Conservation (phyloP, 441 rosid genomes). For the Arabidopsis lyrata region DNA sequence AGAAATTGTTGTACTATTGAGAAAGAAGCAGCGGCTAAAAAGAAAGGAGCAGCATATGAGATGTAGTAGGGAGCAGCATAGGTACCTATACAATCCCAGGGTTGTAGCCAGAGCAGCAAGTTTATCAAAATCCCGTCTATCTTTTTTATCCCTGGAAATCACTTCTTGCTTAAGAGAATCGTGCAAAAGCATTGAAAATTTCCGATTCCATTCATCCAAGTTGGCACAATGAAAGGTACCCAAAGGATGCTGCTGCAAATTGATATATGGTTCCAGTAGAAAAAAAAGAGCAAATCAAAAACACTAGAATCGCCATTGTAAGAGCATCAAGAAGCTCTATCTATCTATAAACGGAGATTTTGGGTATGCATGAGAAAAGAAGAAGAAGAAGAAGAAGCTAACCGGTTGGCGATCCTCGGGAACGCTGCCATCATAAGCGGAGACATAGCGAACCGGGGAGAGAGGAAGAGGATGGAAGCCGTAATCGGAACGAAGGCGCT, state of each 20-base stretch:
- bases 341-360: neutral
- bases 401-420: slow-evolving; percentile 37
- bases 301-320: neutral
- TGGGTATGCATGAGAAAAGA: neutral
- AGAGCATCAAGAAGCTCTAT: slow-evolving; percentile 14
- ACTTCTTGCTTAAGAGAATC: slow-evolving; percentile 73
- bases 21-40: slow-evolving; percentile 13
- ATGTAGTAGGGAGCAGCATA: slow-evolving; percentile 6
- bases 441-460: slow-evolving; percentile 46
- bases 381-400: neutral
- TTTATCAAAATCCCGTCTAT: slow-evolving; percentile 77
- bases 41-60: neutral
- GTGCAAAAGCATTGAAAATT: slow-evolving; percentile 56
- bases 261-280: slow-evolving; percentile 1
- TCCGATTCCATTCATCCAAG: slow-evolving; percentile 73
- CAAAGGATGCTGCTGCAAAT: slow-evolving; percentile 45
- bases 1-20: slow-evolving; percentile 24
- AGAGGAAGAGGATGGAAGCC: slow-evolving; percentile 44
- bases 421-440: slow-evolving; percentile 39
- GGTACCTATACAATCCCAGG: slow-evolving; percentile 85
- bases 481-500: slow-evolving; percentile 60
- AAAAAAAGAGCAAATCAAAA: slow-evolving; percentile 19
- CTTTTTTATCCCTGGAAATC: slow-evolving; percentile 86
- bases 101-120: slow-evolving; percentile 73
- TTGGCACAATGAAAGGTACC: slow-evolving; percentile 48